phyloP scores from a whole-genome alignment of 257 asterid genomes.

The Ligustrum vulgare region DNA sequence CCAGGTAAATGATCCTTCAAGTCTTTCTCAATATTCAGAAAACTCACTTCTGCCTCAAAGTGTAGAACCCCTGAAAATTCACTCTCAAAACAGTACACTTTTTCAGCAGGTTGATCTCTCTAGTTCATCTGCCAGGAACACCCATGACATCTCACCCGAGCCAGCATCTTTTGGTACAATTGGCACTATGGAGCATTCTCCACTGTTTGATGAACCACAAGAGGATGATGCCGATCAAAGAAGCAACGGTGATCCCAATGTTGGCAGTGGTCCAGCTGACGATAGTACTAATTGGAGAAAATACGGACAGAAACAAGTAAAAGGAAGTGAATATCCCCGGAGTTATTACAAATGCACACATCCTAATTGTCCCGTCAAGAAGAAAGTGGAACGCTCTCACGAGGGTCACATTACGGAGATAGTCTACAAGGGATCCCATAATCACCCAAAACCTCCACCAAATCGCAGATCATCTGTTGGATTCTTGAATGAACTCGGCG shows the following conservation, averaged over 20 bases:
- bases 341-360: slow-evolving; percentile 89
- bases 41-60: slow-evolving; percentile 24
- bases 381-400: slow-evolving; percentile 72
- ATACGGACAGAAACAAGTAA: slow-evolving; percentile 88
- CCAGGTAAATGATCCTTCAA: slow-evolving; percentile 33
- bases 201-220: slow-evolving; percentile 57
- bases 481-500: slow-evolving; percentile 43
- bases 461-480: slow-evolving; percentile 57
- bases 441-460: slow-evolving; percentile 74
- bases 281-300: slow-evolving; percentile 89
- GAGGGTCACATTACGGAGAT: slow-evolving; percentile 81
- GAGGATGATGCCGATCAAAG: slow-evolving; percentile 59
- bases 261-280: slow-evolving; percentile 54
- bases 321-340: slow-evolving; percentile 86
- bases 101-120: slow-evolving; percentile 45
- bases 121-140: slow-evolving; percentile 37
- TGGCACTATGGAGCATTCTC: slow-evolving; percentile 46
- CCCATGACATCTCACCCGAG: slow-evolving; percentile 32
- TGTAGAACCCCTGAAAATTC: slow-evolving; percentile 31
- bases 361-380: slow-evolving; percentile 69
- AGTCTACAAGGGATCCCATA: slow-evolving; percentile 76
- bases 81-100: slow-evolving; percentile 20
- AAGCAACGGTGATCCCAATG: slow-evolving; percentile 49
- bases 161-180: slow-evolving; percentile 32
- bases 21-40: slow-evolving; percentile 47